Evolutionary conservation across 2,329 filamentous ascomycete genomes (phyloP).

Genomic region (Aureobasidium sp.): DNA sequence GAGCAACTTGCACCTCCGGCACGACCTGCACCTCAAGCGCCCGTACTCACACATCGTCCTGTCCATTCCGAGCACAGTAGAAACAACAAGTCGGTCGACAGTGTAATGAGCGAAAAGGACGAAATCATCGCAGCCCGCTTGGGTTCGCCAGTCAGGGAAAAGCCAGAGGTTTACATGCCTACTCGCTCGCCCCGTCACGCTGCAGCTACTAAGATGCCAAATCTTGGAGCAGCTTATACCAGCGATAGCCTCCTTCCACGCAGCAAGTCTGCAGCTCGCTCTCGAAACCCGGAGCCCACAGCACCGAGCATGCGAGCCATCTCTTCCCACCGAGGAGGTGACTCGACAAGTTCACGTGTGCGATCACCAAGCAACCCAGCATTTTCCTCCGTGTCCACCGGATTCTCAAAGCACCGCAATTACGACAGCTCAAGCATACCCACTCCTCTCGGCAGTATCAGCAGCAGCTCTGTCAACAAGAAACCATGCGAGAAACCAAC

Average conservation of each 20-base stretch:
- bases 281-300: background rate
- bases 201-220: background rate
- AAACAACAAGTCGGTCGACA: slow-evolving; percentile 2
- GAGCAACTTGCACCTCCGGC: slow-evolving; percentile 13
- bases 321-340: background rate
- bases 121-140: slow-evolving; percentile 18
- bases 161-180: slow-evolving; percentile 16
- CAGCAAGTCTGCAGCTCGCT: background rate
- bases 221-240: slow-evolving; percentile 4
- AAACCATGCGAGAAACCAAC: slow-evolving; percentile 14
- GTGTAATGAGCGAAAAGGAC: slow-evolving; percentile 13
- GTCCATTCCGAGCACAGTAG: background rate
- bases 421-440: slow-evolving; percentile 10
- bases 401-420: slow-evolving; percentile 9
- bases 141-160: slow-evolving; percentile 18
- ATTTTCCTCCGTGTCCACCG: background rate
- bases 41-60: background rate
- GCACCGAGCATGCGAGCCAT: background rate
- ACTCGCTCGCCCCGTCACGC: slow-evolving; percentile 13
- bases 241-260: slow-evolving; percentile 12
- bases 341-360: background rate
- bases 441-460: background rate
- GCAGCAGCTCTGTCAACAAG: slow-evolving; percentile 15
- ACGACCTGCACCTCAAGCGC: background rate
- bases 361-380: background rate